Evolutionary conservation across 2,329 filamentous ascomycete species (phyloP).

Genomic region (Botrytis hyacinthi): DNA sequence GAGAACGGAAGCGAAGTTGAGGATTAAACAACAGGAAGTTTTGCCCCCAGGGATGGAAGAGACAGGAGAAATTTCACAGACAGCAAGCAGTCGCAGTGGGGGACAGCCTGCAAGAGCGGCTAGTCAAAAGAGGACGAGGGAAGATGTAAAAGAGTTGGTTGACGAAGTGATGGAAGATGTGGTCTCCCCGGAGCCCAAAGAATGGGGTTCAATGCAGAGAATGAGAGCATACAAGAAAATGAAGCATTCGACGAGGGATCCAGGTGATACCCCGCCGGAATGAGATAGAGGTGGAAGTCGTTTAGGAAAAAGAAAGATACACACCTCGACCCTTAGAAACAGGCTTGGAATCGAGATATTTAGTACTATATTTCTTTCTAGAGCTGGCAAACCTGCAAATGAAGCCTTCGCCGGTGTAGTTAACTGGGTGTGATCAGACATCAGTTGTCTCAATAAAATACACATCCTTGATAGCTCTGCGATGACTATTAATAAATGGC

Average conservation of each 20-base stretch:
- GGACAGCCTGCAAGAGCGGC: neutral
- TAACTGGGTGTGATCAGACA: neutral
- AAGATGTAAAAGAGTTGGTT: neutral
- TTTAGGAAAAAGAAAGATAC: neutral
- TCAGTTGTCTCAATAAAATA: no score
- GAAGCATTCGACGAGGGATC: neutral
- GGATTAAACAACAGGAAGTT: neutral
- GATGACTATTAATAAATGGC: no score
- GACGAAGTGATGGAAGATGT: neutral
- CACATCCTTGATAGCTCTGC: neutral
- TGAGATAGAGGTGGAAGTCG: neutral
- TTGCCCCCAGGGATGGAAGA: neutral
- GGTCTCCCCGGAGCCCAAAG: neutral
- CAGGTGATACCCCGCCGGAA: neutral
- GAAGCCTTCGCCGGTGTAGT: neutral
- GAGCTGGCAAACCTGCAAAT: neutral
- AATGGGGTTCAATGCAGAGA: no score
- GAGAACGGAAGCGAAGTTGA: neutral
- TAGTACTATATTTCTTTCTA: no score
- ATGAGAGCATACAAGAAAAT: neutral
- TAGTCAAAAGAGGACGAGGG: neutral
- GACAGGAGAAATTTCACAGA: neutral
- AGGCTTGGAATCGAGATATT: neutral
- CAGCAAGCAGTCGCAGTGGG: neutral
- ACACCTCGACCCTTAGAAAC: neutral